Evolutionary conservation across 495 filamentous ascomycete species (phyloP).

Genomic region (Neurospora africana): DNA sequence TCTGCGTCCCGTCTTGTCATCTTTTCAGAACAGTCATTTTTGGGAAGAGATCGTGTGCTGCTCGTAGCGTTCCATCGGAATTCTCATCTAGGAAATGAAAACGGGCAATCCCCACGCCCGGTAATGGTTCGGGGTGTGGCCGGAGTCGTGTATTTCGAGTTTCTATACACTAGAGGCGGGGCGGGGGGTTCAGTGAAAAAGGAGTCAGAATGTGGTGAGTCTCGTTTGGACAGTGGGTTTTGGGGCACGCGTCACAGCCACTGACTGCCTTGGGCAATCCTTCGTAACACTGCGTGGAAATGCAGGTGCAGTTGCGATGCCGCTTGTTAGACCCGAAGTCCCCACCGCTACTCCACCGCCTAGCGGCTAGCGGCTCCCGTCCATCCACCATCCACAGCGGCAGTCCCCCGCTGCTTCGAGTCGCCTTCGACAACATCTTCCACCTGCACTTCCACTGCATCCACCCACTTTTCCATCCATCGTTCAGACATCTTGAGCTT

Average conservation of each 20-base stretch:
- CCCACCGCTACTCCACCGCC: background rate
- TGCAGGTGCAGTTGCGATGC: background rate
- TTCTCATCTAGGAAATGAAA: background rate
- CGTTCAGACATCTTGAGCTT: background rate
- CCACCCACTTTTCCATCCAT: background rate
- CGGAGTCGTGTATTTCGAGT: background rate
- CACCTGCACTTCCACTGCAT: background rate
- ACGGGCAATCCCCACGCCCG: background rate
- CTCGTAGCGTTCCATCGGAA: background rate
- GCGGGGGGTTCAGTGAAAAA: background rate
- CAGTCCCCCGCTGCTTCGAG: background rate
- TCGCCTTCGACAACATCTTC: background rate
- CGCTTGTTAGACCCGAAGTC: background rate
- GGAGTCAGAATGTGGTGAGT: background rate
- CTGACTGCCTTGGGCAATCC: too few species aligned
- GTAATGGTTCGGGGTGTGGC: background rate
- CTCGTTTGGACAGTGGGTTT: background rate
- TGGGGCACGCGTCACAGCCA: background rate
- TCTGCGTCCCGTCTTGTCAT: background rate
- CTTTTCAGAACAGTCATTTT: background rate
- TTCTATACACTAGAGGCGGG: background rate
- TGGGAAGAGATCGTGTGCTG: background rate
- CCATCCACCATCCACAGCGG: too few species aligned
- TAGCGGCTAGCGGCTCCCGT: background rate
- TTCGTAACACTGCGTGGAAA: background rate